Evolutionary conservation across 495 filamentous ascomycete species (phyloP), one percentile per base, ranked within the genome.

Genomic region (Podospora australis): DNA sequence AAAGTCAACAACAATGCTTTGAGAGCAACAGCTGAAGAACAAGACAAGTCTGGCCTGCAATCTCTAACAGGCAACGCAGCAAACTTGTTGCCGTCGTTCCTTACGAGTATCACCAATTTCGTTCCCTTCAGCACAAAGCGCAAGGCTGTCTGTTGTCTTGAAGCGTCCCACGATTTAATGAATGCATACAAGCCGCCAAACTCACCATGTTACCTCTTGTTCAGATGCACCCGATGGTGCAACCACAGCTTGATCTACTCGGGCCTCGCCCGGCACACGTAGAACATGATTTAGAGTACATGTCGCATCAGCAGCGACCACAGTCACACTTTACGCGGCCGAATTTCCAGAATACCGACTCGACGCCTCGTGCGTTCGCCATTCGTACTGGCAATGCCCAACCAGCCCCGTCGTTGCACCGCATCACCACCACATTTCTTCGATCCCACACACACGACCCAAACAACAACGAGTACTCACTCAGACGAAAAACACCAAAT

Each of bases 401-500:
- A 36, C 62, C 62, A 11, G 48, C 56, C 2, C 66, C 52, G 42
- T 43, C 57, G 24, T 52, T 66, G 26, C 62, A 68, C 35, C 56
- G 59, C 14, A 58, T 59, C 29, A 58, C 55, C n/a, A 55, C 59
- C 25, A 46, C 52, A 21, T 60, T 67, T 44, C 57, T 63, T 30
- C 62, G 60, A 47, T 45, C 66, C 54, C 65, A 65, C 56, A 52
- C 57, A 22, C 56, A 62, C 26, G 71, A 73, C 2, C n/a, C n/a
- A n/a, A 56, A 63, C 55, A 56, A 64, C 14, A 52, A 54, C 25
- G 90, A 96, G 66, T 82, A 97, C 66, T 84, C 88, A 45, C 73
- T 98, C 32, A 78, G 92, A 52, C 80, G 92, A 39, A 98, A 98
- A 62, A 97, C 92, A 7, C 92, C 92, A 8, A 94, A 84, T 56